Percentiles rank a stretch among this genome's conserved stretches.
These are phyloP conservation scores for Rhinocladiella mackenziei DNA, from an alignment of 2,329 filamentous ascomycete species.

Conservation along the genomic window DNA sequence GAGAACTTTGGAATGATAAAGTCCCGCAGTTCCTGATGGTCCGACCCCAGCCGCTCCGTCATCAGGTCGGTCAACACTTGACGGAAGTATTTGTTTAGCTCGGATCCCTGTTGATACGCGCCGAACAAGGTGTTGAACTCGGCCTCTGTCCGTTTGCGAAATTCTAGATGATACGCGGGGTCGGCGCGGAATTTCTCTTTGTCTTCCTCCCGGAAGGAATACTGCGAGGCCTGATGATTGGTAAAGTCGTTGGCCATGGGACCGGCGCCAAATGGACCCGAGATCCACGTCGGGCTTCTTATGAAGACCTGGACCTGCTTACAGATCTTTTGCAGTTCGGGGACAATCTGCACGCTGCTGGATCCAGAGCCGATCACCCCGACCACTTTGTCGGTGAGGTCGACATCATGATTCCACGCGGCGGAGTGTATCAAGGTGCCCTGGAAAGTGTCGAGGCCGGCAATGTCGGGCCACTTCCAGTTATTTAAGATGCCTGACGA, in stretches of 20 bases:
- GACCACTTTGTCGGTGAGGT: constrained; percentile 37
- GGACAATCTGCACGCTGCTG: constrained; percentile 34
- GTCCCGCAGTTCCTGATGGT: constrained; percentile 21
- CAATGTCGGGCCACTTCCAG: constrained; percentile 27
- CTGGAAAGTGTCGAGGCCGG: constrained; percentile 29
- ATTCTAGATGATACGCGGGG: constrained; percentile 29
- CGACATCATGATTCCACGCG: constrained; percentile 42
- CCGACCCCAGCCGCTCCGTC: constrained; percentile 20
- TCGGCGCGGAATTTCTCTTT: constrained; percentile 25
- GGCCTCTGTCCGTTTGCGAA: constrained; percentile 32
- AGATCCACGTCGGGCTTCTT: constrained; percentile 29
- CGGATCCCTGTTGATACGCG: constrained; percentile 10
- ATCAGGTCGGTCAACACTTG: constrained; percentile 16
- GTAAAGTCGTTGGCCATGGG: constrained; percentile 6
- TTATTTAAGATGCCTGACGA: not conserved
- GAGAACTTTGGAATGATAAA: constrained; percentile 28
- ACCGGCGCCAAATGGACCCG: constrained; percentile 11
- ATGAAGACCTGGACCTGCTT: constrained; percentile 29
- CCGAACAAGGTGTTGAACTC: constrained; percentile 30
- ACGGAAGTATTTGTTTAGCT: not conserved
- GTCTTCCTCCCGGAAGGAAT: constrained; percentile 26
- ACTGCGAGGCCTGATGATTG: constrained; percentile 10
- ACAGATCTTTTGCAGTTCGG: constrained; percentile 39
- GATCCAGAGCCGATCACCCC: constrained; percentile 32
- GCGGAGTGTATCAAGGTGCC: constrained; percentile 40